Percentiles rank a stretch among this genome's conserved stretches.
These are phyloP conservation scores for Solanum gracilifrons DNA, from an alignment of 257 asterid genomes.

Conservation along the genomic window DNA sequence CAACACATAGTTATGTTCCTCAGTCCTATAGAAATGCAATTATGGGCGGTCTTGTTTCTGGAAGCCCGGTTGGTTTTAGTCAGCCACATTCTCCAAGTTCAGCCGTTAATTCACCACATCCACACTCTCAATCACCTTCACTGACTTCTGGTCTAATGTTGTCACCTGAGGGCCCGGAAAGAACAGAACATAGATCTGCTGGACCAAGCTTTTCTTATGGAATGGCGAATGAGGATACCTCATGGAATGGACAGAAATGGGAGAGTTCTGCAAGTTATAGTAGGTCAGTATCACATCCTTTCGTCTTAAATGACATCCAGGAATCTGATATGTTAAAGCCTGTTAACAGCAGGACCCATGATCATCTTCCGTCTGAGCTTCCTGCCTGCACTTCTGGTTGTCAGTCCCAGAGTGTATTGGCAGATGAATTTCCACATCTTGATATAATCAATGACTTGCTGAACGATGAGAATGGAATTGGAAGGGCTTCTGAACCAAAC, in stretches of 20 bases:
- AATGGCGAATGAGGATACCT: constrained; percentile 29
- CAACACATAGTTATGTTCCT: constrained; percentile 43
- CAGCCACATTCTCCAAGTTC: constrained; percentile 40
- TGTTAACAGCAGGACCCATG: constrained; percentile 32
- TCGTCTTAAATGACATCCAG: constrained; percentile 25
- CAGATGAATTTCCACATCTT: not conserved
- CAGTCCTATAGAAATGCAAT: constrained; percentile 83
- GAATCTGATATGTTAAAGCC: constrained; percentile 29
- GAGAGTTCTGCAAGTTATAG: constrained; percentile 37
- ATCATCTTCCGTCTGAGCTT: constrained; percentile 26
- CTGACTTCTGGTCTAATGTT: constrained; percentile 32
- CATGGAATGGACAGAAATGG: constrained; percentile 45
- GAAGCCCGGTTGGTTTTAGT: constrained; percentile 29
- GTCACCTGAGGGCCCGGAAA: constrained; percentile 28
- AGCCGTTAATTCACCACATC: constrained; percentile 19
- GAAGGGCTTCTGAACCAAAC: not conserved
- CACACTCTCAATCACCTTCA: constrained; percentile 33
- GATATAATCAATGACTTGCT: not conserved
- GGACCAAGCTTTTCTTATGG: constrained; percentile 48
- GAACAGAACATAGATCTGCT: constrained; percentile 33
- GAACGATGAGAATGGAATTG: not conserved
- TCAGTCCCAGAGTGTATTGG: not conserved
- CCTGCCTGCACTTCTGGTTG: not conserved
- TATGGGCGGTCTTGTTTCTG: constrained; percentile 39
- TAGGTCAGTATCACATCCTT: constrained; percentile 11